Conservation (phyloP, 2,329 filamentous ascomycete species). For the Aspergillus aculeatinus region DNA sequence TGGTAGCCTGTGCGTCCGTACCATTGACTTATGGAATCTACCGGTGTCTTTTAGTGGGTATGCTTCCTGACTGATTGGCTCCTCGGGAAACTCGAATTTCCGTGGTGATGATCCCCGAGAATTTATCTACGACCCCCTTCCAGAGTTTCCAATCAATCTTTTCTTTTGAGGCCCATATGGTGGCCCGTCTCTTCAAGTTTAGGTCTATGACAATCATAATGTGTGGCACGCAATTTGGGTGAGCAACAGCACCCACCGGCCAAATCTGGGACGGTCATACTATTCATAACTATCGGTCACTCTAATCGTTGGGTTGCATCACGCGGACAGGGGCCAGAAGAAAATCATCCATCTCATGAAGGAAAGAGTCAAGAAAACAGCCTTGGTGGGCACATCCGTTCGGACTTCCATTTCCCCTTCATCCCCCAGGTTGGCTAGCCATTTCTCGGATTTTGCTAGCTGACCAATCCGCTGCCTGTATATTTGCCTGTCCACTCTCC, state of each 20-base stretch:
- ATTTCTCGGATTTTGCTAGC: neutral
- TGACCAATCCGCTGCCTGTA: neutral
- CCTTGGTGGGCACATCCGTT: neutral
- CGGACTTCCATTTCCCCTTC: neutral
- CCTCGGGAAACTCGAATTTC: neutral
- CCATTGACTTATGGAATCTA: neutral
- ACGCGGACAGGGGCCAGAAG: neutral
- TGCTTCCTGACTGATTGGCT: neutral
- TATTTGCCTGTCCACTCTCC: neutral
- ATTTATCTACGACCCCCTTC: neutral
- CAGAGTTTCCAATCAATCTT: neutral
- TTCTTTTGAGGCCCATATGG: neutral
- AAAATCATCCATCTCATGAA: neutral
- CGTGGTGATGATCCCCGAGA: neutral
- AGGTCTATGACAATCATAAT: neutral
- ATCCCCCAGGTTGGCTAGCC: neutral
- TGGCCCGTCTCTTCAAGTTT: neutral
- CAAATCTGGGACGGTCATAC: neutral
- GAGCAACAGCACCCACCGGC: neutral
- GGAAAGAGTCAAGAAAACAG: constrained; percentile 2
- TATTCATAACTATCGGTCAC: constrained; percentile 1
- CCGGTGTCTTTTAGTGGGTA: neutral
- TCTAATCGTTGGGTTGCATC: neutral
- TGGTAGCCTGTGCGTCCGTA: constrained; percentile 1
- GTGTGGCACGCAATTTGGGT: neutral